Evolutionary conservation across 208 protist species (phyloP).

Genomic region (Leishmania major): DNA sequence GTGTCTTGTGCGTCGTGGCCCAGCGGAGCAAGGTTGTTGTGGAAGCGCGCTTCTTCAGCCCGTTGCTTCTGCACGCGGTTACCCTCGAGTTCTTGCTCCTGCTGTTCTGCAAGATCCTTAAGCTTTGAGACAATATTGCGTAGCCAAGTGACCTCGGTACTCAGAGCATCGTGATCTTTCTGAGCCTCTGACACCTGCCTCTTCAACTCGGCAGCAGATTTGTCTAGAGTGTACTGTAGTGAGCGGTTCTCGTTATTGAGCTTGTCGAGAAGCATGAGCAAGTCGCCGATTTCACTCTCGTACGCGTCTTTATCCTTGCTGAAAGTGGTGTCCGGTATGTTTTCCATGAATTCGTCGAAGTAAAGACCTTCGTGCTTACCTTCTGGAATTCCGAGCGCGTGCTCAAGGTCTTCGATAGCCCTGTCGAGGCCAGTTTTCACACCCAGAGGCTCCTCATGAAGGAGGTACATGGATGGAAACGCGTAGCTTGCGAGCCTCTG

Average conservation of each 20-base stretch:
- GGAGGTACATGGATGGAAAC: constrained; percentile 40
- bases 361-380: constrained; percentile 43
- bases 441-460: constrained; percentile 28
- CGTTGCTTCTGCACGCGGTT: constrained; percentile 34
- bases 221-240: constrained; percentile 51
- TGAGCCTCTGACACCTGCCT: constrained; percentile 48
- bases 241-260: constrained; percentile 62
- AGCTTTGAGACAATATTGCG: constrained; percentile 54
- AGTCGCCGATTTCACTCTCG: constrained; percentile 68
- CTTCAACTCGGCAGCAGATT: constrained; percentile 44
- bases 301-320: constrained; percentile 59
- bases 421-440: constrained; percentile 50
- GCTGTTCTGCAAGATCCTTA: constrained; percentile 43
- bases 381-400: constrained; percentile 32
- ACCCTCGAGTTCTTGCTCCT: constrained; percentile 38
- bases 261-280: constrained; percentile 53
- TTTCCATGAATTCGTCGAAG: constrained; percentile 55
- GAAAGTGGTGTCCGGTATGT: constrained; percentile 30
- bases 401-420: constrained; percentile 46
- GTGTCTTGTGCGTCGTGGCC: not conserved
- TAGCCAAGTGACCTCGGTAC: constrained; percentile 39
- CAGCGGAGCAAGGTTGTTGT: constrained; percentile 19
- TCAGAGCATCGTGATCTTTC: constrained; percentile 41
- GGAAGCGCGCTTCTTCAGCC: constrained; percentile 36
- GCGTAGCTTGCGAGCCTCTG: constrained; percentile 25